Percentiles rank a stretch among this genome's conserved stretches.
These are phyloP conservation scores for Amylostereum areolatum DNA, from an alignment of 1,284 basidiomycete species.

Conservation along the genomic window DNA sequence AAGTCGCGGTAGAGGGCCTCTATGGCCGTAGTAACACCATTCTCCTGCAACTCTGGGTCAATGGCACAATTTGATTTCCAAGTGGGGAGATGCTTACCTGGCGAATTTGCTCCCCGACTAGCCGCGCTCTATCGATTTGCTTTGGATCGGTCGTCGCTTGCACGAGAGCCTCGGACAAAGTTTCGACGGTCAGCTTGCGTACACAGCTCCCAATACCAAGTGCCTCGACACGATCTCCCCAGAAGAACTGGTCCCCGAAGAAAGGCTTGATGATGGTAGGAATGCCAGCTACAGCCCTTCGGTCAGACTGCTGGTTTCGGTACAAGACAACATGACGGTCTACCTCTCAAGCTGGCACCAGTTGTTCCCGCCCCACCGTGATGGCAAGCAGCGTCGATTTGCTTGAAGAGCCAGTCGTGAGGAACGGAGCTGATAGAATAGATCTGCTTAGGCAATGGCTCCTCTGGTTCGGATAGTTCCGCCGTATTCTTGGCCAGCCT, in stretches of 20 bases:
- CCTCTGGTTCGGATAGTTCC: conserved; percentile 56
- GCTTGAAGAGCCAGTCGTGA: conserved; percentile 94
- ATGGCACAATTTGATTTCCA: background rate
- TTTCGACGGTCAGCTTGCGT: conserved; percentile 77
- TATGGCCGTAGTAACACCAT: conserved; percentile 83
- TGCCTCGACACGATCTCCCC: conserved; percentile 92
- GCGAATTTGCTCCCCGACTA: conserved; percentile 81
- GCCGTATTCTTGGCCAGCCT: conserved; percentile 61
- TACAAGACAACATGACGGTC: conserved; percentile 15
- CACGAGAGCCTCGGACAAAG: conserved; percentile 71
- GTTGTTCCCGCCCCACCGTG: conserved; percentile 97
- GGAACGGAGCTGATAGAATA: conserved; percentile 85
- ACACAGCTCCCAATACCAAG: conserved; percentile 86
- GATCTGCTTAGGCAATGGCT: conserved; percentile 70
- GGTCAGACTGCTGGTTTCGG: conserved; percentile 7
- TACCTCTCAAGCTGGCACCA: conserved; percentile 86
- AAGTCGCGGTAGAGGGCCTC: conserved; percentile 91
- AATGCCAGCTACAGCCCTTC: conserved; percentile 63
- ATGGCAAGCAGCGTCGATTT: conserved; percentile 94
- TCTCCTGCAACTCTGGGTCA: conserved; percentile 51
- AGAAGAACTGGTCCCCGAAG: conserved; percentile 98
- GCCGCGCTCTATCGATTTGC: conserved; percentile 80
- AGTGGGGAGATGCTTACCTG: conserved; percentile 37
- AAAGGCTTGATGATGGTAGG: conserved; percentile 97
- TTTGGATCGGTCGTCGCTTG: conserved; percentile 82